These are phyloP conservation scores for Neohortaea acidophila DNA, from an alignment of 495 filamentous ascomycete genomes.

Conservation along the genomic window DNA sequence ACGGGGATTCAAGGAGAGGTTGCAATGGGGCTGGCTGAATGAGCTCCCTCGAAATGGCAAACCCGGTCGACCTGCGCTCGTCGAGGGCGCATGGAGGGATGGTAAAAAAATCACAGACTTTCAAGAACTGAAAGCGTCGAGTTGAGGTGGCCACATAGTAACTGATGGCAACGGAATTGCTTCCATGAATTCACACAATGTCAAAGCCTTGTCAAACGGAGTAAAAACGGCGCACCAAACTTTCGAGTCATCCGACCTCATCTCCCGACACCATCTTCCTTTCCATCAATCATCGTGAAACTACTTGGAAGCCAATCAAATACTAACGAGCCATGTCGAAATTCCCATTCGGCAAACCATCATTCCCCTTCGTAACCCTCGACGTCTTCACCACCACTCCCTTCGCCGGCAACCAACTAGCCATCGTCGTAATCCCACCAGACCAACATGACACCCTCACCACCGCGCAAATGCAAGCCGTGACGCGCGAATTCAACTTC, in stretches of 20 bases:
- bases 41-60: conserved; percentile 4
- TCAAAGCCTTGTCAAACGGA: too few relatives aligned
- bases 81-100: conserved; percentile 3
- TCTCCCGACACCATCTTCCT: too few relatives aligned
- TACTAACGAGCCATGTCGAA: too few relatives aligned
- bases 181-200: too few relatives aligned
- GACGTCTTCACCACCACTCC: conserved; percentile 50
- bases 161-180: too few relatives aligned
- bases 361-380: conserved; percentile 36
- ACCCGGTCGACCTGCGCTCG: background rate
- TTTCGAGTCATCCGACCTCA: too few relatives aligned
- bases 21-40: conserved; percentile 1
- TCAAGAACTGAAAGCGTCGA: background rate
- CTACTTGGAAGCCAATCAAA: too few relatives aligned
- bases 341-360: conserved; percentile 4
- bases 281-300: too few relatives aligned
- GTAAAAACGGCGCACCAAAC: too few relatives aligned
- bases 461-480: conserved; percentile 44
- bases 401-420: conserved; percentile 53
- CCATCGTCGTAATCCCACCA: conserved; percentile 40
- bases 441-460: conserved; percentile 21
- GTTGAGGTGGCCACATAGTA: background rate
- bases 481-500: conserved; percentile 69
- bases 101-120: background rate
- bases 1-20: conserved; percentile 4